Evolutionary conservation across 2,329 filamentous ascomycete genomes (phyloP).

Genomic region (Aspergillus ruber): DNA sequence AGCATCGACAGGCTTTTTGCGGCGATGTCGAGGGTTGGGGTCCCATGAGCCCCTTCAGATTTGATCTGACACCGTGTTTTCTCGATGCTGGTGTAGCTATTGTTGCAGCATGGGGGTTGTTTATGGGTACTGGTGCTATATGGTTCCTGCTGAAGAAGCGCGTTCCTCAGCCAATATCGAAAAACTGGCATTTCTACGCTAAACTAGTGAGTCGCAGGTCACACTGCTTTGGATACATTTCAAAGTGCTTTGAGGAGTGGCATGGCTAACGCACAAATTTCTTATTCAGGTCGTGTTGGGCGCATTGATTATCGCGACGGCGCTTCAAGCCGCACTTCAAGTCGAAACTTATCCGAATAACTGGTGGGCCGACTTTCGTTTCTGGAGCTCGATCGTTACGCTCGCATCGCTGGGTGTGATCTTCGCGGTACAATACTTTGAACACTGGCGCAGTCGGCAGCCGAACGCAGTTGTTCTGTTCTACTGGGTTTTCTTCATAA

Average conservation of each 20-base stretch:
- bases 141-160: slow-evolving; percentile 72
- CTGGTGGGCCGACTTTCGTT: slow-evolving; percentile 76
- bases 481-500: slow-evolving; percentile 83
- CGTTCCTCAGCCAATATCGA: slow-evolving; percentile 60
- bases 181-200: slow-evolving; percentile 87
- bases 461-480: slow-evolving; percentile 84
- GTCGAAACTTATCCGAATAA: slow-evolving; percentile 61
- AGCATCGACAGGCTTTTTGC: slow-evolving; percentile 63
- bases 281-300: slow-evolving; percentile 53
- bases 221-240: slow-evolving; percentile 1
- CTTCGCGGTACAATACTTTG: slow-evolving; percentile 75
- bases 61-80: slow-evolving; percentile 96
- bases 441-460: slow-evolving; percentile 75
- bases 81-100: slow-evolving; percentile 81
- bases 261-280: neutral
- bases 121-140: slow-evolving; percentile 69
- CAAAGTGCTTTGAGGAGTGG: too few species aligned
- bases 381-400: slow-evolving; percentile 71
- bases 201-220: slow-evolving; percentile 63
- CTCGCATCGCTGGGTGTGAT: slow-evolving; percentile 67
- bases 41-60: slow-evolving; percentile 76
- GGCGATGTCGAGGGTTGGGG: slow-evolving; percentile 93
- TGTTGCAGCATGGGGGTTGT: slow-evolving; percentile 70
- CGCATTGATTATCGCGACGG: slow-evolving; percentile 61
- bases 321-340: slow-evolving; percentile 69